These are phyloP conservation scores for Alternaria alternata DNA, from an alignment of 2,329 filamentous ascomycete genomes.

Conservation along the genomic window DNA sequence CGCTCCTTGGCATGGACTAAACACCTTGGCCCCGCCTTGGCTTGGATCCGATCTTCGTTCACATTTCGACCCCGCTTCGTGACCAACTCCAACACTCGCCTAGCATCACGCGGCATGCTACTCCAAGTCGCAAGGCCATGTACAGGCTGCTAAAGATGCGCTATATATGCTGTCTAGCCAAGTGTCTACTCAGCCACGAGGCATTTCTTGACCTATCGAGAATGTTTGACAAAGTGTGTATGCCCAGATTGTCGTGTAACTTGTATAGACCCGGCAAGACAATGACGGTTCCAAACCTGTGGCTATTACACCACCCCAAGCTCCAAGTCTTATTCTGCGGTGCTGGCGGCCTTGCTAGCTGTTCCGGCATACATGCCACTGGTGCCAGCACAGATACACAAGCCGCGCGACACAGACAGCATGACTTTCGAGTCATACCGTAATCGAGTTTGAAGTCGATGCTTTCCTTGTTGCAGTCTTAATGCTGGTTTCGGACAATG, in stretches of 20 bases:
- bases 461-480: neutral
- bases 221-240: neutral
- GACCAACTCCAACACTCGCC: slow-evolving; percentile 8
- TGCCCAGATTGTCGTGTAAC: slow-evolving; percentile 28
- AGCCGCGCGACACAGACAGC: slow-evolving; percentile 19
- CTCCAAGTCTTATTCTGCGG: slow-evolving; percentile 5
- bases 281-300: slow-evolving; percentile 18
- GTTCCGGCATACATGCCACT: slow-evolving; percentile 20
- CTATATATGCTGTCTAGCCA: slow-evolving; percentile 19
- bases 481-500: neutral
- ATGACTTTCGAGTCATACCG: slow-evolving; percentile 3
- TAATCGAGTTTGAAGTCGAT: neutral
- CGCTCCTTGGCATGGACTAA: slow-evolving; percentile 15
- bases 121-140: slow-evolving; percentile 2
- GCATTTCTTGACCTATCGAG: slow-evolving; percentile 21
- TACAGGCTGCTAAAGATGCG: neutral
- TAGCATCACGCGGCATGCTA: slow-evolving; percentile 7
- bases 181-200: slow-evolving; percentile 11
- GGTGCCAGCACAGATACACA: slow-evolving; percentile 22
- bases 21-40: slow-evolving; percentile 26
- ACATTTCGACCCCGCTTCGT: slow-evolving; percentile 14
- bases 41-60: slow-evolving; percentile 1
- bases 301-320: slow-evolving; percentile 28
- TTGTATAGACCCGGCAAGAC: slow-evolving; percentile 23
- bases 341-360: slow-evolving; percentile 10